Evolutionary conservation across 2,329 filamentous ascomycete genomes (phyloP).

Genomic region (Pseudogymnoascus sp.): DNA sequence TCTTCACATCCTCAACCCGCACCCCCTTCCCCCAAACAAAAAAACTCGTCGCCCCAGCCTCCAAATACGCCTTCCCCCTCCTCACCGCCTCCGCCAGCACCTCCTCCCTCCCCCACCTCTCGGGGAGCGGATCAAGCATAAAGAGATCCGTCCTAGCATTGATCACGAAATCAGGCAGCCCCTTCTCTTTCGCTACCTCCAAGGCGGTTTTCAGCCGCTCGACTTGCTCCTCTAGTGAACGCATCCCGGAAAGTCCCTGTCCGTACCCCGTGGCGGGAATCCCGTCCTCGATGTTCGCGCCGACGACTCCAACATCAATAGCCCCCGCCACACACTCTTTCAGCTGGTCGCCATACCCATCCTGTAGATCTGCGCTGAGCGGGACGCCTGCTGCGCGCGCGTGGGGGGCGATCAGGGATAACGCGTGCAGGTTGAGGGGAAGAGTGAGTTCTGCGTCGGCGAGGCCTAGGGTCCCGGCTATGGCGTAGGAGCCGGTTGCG

Average conservation of each 20-base stretch:
- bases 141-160: slow-evolving; percentile 52
- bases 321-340: slow-evolving; percentile 36
- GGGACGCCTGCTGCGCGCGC: slow-evolving; percentile 36
- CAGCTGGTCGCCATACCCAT: slow-evolving; percentile 46
- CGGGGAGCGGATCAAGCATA: slow-evolving; percentile 25
- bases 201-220: slow-evolving; percentile 37
- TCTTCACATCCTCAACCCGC: slow-evolving; percentile 37
- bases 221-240: slow-evolving; percentile 38
- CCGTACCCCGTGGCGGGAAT: slow-evolving; percentile 16
- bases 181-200: slow-evolving; percentile 35
- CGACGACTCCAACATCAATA: slow-evolving; percentile 44
- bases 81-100: slow-evolving; percentile 38
- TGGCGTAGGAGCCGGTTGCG: slow-evolving; percentile 35
- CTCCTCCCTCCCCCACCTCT: slow-evolving; percentile 19
- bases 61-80: slow-evolving; percentile 48
- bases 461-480: slow-evolving; percentile 38
- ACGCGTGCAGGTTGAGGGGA: slow-evolving; percentile 41
- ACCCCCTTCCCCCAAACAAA: slow-evolving; percentile 52
- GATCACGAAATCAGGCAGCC: slow-evolving; percentile 46
- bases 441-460: slow-evolving; percentile 42
- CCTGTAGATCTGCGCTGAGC: slow-evolving; percentile 50
- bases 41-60: slow-evolving; percentile 48
- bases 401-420: slow-evolving; percentile 37
- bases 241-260: slow-evolving; percentile 23
- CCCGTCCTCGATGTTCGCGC: slow-evolving; percentile 51